phyloP scores from a whole-genome alignment of 2,329 filamentous ascomycete species.

The Trichoderma cornu-damae region DNA sequence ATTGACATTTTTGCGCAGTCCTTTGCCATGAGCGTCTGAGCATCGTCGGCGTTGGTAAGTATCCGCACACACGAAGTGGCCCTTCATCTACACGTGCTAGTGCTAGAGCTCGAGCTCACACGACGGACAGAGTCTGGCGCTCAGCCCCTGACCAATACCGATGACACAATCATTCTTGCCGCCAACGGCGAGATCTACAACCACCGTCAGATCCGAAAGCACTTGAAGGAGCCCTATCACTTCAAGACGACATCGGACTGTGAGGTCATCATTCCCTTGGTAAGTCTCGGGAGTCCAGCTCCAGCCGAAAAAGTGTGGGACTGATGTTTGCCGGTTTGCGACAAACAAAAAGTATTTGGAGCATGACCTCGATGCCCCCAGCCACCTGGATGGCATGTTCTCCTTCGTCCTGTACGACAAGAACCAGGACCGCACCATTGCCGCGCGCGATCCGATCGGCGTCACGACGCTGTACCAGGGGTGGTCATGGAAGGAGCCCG shows the following conservation, averaged over 20 bases:
- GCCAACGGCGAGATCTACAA: slow-evolving; percentile 99
- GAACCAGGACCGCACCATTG: slow-evolving; percentile 83
- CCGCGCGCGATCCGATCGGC: slow-evolving; percentile 92
- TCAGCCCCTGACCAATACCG: slow-evolving; percentile 89
- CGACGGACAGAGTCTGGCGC: slow-evolving; percentile 74
- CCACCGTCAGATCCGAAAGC: slow-evolving; percentile 90
- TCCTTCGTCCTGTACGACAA: slow-evolving; percentile 98
- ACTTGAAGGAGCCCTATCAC: slow-evolving; percentile 75
- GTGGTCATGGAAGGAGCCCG: slow-evolving; percentile 75
- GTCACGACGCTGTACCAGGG: slow-evolving; percentile 98
- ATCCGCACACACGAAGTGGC: no score
- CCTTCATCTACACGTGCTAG: neutral
- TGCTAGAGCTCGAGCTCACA: slow-evolving; percentile 21
- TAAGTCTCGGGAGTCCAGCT: slow-evolving; percentile 43
- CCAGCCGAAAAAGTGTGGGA: no score
- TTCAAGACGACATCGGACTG: slow-evolving; percentile 99
- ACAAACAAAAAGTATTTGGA: slow-evolving; percentile 90
- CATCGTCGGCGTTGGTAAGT: slow-evolving; percentile 91
- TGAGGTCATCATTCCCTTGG: slow-evolving; percentile 96
- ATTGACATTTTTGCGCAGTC: slow-evolving; percentile 50
- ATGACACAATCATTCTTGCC: slow-evolving; percentile 80
- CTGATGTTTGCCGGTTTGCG: neutral
- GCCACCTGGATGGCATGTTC: slow-evolving; percentile 98
- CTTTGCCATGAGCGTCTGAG: slow-evolving; percentile 95
- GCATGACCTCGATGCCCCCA: slow-evolving; percentile 85